phyloP scores from a whole-genome alignment of 1,284 basidiomycete species.

The Tylopilus sp. region DNA sequence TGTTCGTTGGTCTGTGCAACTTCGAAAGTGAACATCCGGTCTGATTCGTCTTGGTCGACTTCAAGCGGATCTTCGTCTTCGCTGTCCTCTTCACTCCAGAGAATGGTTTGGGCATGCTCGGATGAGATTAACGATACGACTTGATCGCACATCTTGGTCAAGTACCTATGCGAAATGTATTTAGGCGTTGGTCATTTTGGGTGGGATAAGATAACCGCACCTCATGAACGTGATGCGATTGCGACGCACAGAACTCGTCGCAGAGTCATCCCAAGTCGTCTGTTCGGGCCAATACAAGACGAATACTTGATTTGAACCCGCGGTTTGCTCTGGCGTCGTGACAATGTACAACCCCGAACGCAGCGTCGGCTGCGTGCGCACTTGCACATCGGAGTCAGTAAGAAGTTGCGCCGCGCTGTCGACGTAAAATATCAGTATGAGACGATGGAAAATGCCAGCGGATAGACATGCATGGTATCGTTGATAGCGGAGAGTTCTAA shows the following conservation, averaged over 20 bases:
- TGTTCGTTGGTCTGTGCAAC: constrained; percentile 59
- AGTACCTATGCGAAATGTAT: constrained; percentile 41
- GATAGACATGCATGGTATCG: constrained; percentile 37
- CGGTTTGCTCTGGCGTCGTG: constrained; percentile 9
- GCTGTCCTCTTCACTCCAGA: constrained; percentile 43
- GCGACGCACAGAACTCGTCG: constrained; percentile 43
- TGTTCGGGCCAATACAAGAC: constrained; percentile 64
- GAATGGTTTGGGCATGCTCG: constrained; percentile 43
- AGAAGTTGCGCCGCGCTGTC: constrained; percentile 22
- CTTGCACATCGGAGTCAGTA: constrained; percentile 20
- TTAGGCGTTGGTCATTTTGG: not conserved
- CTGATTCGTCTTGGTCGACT: constrained; percentile 41
- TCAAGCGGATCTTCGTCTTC: constrained; percentile 28
- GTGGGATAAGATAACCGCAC: constrained; percentile 32
- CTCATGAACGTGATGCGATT: constrained; percentile 64
- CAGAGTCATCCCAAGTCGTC: constrained; percentile 56
- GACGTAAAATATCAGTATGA: not conserved
- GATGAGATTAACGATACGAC: constrained; percentile 48
- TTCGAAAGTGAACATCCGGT: constrained; percentile 53
- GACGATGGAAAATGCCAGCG: fast-evolving
- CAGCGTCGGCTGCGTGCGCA: constrained; percentile 34
- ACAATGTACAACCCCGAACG: constrained; percentile 54
- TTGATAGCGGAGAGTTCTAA: constrained; percentile 36
- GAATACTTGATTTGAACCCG: constrained; percentile 35
- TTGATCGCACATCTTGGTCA: constrained; percentile 57